Evolutionary conservation across 2,329 filamentous ascomycete species (phyloP).

Genomic region (Fusarium compactum): DNA sequence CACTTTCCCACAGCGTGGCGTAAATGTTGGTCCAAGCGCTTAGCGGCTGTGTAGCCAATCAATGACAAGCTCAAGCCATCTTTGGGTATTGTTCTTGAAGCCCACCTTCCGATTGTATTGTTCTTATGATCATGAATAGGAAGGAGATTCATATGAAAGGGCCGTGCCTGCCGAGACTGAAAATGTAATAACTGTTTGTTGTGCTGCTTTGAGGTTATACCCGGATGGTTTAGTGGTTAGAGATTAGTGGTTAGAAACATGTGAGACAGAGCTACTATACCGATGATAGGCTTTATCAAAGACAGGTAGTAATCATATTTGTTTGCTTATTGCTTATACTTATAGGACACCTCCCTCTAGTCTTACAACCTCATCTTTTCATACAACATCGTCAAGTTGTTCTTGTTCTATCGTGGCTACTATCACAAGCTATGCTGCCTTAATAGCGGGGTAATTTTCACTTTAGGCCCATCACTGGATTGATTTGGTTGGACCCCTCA

Average conservation of each 20-base stretch:
- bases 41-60: constrained; percentile 43
- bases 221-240: constrained; percentile 1
- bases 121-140: constrained; percentile 35
- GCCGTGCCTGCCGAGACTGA: constrained; percentile 23
- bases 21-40: constrained; percentile 30
- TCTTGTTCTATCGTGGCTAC: not conserved
- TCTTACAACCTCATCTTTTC: not conserved
- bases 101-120: constrained; percentile 31
- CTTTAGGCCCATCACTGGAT: constrained; percentile 30
- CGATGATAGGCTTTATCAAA: not conserved
- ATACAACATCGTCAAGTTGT: not conserved
- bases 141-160: not conserved
- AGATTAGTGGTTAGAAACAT: not conserved
- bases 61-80: constrained; percentile 25
- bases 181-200: constrained; percentile 8
- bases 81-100: constrained; percentile 9
- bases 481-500: constrained; percentile 46
- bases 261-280: not conserved
- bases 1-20: constrained; percentile 19
- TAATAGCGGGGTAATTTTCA: constrained; percentile 47
- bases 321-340: not conserved
- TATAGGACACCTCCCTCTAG: not conserved
- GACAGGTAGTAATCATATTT: not conserved
- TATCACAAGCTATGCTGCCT: constrained; percentile 25
- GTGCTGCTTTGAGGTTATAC: constrained; percentile 9